phyloP scores from a whole-genome alignment of 2,329 filamentous ascomycete species.

The Apiospora pterosperma region DNA sequence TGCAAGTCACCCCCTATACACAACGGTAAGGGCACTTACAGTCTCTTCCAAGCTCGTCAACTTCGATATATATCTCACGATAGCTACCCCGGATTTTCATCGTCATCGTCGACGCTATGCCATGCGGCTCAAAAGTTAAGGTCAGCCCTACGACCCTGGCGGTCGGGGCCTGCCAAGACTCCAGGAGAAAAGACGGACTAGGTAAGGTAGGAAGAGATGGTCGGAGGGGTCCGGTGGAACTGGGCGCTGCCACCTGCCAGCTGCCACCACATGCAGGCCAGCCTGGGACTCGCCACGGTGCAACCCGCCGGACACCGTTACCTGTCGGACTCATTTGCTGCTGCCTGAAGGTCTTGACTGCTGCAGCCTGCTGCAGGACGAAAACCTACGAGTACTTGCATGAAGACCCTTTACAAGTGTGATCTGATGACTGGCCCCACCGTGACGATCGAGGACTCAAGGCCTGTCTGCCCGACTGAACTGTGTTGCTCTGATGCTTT shows the following conservation, averaged over 20 bases:
- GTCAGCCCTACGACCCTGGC: constrained; percentile 29
- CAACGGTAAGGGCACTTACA: constrained; percentile 4
- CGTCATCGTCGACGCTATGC: constrained; percentile 31
- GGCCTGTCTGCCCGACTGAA: neutral
- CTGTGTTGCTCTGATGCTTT: neutral
- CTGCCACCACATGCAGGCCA: neutral
- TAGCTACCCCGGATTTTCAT: constrained; percentile 24
- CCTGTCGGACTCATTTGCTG: neutral
- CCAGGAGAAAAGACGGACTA: constrained; percentile 1
- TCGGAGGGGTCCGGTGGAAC: constrained; percentile 1
- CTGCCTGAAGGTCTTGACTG: neutral
- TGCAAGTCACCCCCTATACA: constrained; percentile 5
- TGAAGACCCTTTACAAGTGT: neutral
- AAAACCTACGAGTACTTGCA: neutral
- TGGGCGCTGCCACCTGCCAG: neutral
- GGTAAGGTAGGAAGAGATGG: neutral
- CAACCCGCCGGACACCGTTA: neutral
- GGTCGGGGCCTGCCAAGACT: constrained; percentile 4
- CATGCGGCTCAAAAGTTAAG: constrained; percentile 33
- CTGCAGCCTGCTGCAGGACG: neutral
- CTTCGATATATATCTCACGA: constrained; percentile 24
- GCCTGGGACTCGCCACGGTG: neutral
- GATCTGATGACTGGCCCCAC: neutral
- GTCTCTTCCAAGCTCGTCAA: constrained; percentile 16
- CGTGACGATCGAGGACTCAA: no score